These are phyloP conservation scores for Linum trigynum DNA, from an alignment of 345 rosid species.

Conservation along the genomic window DNA sequence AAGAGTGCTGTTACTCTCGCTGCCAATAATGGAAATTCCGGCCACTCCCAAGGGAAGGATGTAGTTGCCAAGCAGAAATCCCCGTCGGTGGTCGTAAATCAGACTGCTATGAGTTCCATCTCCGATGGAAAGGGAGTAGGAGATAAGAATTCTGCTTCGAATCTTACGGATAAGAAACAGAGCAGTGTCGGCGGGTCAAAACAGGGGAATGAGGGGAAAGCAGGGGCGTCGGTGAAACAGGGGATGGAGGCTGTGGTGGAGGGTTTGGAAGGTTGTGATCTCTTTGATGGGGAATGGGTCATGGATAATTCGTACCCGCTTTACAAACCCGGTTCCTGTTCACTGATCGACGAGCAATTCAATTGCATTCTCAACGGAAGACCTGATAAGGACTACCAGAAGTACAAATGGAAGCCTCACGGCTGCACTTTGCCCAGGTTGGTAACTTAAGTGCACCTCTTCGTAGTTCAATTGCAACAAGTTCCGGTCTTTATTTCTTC, in stretches of 20 bases:
- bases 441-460: background rate
- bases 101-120: too few species aligned
- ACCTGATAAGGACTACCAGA: slow-evolving; percentile 26
- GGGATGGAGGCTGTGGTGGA: slow-evolving; percentile 3
- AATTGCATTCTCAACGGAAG: slow-evolving; percentile 36
- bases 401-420: slow-evolving; percentile 39
- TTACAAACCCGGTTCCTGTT: slow-evolving; percentile 33
- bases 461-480: background rate
- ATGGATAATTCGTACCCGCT: slow-evolving; percentile 31
- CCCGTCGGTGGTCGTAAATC: too few species aligned
- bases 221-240: slow-evolving; percentile 14
- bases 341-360: slow-evolving; percentile 39
- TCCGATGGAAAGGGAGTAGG: slow-evolving; percentile 24
- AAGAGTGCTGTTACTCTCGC: slow-evolving; percentile 2
- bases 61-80: too few species aligned
- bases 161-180: slow-evolving; percentile 25
- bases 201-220: slow-evolving; percentile 32
- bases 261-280: slow-evolving; percentile 19
- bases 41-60: too few species aligned
- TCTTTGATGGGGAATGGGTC: slow-evolving; percentile 42
- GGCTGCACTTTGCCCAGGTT: slow-evolving; percentile 38
- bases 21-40: background rate
- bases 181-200: slow-evolving; percentile 18
- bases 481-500: background rate
- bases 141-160: slow-evolving; percentile 15